Percentiles rank a stretch among this genome's conserved stretches.
Evolutionary conservation across 1,284 basidiomycete species (phyloP).

Genomic region (Irpex sp.): DNA sequence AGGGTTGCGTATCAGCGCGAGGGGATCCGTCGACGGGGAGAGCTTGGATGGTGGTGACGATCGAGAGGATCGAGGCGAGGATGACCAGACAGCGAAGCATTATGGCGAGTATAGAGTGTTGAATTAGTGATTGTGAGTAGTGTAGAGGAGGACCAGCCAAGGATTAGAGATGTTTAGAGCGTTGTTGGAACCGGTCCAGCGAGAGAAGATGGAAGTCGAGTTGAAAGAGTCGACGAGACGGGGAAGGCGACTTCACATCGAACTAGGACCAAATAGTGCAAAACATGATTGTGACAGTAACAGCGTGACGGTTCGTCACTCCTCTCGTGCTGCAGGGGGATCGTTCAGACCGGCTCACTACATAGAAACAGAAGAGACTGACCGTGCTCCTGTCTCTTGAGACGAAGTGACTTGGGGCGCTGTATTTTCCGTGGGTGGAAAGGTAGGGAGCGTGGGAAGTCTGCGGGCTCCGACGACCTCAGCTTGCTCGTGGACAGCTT

Average conservation of each 20-base stretch:
- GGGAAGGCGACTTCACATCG: neutral
- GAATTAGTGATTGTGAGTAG: neutral
- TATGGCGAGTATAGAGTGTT: conserved; percentile 1
- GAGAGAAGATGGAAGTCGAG: conserved; percentile 1
- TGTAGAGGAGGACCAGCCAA: conserved; percentile 13
- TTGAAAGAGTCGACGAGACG: neutral
- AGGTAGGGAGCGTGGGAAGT: neutral
- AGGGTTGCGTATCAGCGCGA: neutral
- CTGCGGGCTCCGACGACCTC: neutral
- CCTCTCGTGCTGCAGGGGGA: neutral
- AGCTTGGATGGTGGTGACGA: conserved; percentile 1
- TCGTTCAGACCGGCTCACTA: neutral
- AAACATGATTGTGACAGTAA: conserved; percentile 10
- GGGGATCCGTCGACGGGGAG: conserved; percentile 1
- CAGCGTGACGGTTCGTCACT: neutral
- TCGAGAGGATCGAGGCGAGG: conserved; percentile 5
- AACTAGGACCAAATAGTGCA: conserved; percentile 11
- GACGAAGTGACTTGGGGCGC: neutral
- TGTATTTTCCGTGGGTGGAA: neutral
- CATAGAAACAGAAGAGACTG: neutral
- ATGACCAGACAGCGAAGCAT: conserved; percentile 6
- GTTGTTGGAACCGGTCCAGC: neutral
- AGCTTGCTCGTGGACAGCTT: conserved; percentile 27
- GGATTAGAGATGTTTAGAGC: neutral
- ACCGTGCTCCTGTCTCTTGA: neutral